Conservation (phyloP, 192 early-diverging fungal genomes). For the Entomortierella parvispora region DNA sequence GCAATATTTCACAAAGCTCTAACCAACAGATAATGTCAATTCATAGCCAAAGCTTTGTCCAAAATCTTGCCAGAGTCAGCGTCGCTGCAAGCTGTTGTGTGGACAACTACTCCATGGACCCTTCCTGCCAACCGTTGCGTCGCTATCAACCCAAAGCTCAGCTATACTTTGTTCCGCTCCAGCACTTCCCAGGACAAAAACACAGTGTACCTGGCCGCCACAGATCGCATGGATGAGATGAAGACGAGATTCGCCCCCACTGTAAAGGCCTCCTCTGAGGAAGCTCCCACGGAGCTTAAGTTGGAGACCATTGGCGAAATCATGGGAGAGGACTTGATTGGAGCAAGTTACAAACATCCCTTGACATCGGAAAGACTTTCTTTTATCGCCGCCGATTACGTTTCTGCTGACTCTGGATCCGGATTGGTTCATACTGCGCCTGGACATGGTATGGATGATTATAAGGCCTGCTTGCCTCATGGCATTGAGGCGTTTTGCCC, state of each 20-base stretch:
- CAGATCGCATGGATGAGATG: conserved; percentile 43
- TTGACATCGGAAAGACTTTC: conserved; percentile 55
- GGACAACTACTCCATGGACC: conserved; percentile 88
- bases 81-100: conserved; percentile 61
- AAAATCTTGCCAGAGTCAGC: conserved; percentile 8
- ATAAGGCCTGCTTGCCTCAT: conserved; percentile 64
- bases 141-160: conserved; percentile 35
- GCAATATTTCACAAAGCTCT: too few species aligned
- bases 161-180: conserved; percentile 32
- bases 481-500: conserved; percentile 73
- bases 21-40: neutral
- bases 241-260: conserved; percentile 12
- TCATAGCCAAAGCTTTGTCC: conserved; percentile 10
- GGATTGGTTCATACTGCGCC: conserved; percentile 84
- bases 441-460: conserved; percentile 86
- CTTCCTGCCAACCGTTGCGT: conserved; percentile 73
- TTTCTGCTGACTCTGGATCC: conserved; percentile 75
- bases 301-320: conserved; percentile 20
- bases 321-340: conserved; percentile 62
- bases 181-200: conserved; percentile 11
- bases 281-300: neutral
- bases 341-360: conserved; percentile 65
- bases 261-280: neutral
- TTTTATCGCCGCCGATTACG: conserved; percentile 73
- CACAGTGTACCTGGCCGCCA: conserved; percentile 30